Base-by-base conservation (phyloP, 805 yeast genomes). In the Candida pseudofarinosa region DNA sequence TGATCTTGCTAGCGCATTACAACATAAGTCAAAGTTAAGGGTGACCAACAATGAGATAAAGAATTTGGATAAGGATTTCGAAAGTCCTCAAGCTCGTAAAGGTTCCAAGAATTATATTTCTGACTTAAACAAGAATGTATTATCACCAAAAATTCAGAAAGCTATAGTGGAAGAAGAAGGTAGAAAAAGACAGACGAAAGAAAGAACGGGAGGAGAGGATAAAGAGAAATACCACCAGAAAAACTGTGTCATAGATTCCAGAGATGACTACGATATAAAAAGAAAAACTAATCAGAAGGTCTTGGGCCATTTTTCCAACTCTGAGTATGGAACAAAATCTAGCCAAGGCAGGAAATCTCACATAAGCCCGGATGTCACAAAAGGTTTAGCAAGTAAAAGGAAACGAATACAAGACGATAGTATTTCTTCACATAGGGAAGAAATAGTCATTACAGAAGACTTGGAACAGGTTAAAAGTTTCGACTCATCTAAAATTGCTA, bases 401-500 rank as follows among this genome's bases (percentile, higher is more conserved):
- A 23, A 23, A 23, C 6, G 28, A 23, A 6, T 23, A 6, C 10
- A 23, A 23, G 28, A 7, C 10, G 10, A 23, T 10, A 23, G 28
- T 23, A 23, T 7, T 23, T 6, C 28, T 23, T 6, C 28, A 23
- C 28, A 23, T 10, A 23, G 10, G 28, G 28, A 23, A 23, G 28
- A 23, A 23, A 6, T 23, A 7, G 28, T 23, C 7, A 42, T 42
- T 4, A 37, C 41, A 15, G 44, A 40, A 8, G 38, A 36, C 13
- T 19, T 55, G 6, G 30, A 45, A 20, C 55, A 50, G 36, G 46
- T 51, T 1, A 33, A 31, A 13, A 35, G 46, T 6, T 54, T 62
- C 12, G 54, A 60, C 12, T 48, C 46, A 5, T 46, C 48, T 5
- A 51, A 58, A 19, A 58, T 83, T 40, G 90, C 96, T 0, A 56